Conservation (phyloP, 495 filamentous ascomycete genomes). For the Usnea hakonensis region DNA sequence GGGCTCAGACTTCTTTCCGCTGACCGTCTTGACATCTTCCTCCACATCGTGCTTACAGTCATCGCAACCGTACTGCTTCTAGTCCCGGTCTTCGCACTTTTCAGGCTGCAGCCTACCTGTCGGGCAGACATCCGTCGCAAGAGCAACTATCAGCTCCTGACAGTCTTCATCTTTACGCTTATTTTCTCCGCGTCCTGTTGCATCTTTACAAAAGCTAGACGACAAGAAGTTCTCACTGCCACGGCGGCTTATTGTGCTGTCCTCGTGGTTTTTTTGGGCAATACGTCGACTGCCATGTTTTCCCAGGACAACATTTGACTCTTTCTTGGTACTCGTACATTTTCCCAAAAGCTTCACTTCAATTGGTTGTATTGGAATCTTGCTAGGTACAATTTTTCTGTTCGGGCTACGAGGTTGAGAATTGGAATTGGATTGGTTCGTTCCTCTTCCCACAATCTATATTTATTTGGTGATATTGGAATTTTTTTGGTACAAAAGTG, state of each 20-base stretch:
- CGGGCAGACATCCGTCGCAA: neutral
- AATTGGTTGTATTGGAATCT: no score
- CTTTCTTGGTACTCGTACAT: no score
- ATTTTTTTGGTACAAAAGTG: no score
- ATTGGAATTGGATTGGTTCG: no score
- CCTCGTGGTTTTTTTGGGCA: conserved; percentile 25
- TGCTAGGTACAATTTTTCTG: no score
- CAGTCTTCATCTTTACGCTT: conserved; percentile 6
- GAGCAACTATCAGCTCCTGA: neutral
- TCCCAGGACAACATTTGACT: no score
- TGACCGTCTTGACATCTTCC: conserved; percentile 5
- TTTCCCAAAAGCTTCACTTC: no score
- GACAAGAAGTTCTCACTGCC: conserved; percentile 23
- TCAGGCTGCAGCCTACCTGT: conserved; percentile 4
- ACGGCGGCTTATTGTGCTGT: conserved; percentile 23
- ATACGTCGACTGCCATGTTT: neutral
- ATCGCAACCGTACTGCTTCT: conserved; percentile 2
- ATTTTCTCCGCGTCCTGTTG: conserved; percentile 15
- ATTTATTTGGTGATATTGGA: no score
- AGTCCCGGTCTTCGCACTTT: neutral
- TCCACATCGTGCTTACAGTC: neutral
- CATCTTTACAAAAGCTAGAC: conserved; percentile 15
- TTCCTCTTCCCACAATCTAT: no score
- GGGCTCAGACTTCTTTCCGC: neutral
- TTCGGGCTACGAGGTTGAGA: no score